Evolutionary conservation across 129 eudicot species (phyloP).

Genomic region (Arctium minus): DNA sequence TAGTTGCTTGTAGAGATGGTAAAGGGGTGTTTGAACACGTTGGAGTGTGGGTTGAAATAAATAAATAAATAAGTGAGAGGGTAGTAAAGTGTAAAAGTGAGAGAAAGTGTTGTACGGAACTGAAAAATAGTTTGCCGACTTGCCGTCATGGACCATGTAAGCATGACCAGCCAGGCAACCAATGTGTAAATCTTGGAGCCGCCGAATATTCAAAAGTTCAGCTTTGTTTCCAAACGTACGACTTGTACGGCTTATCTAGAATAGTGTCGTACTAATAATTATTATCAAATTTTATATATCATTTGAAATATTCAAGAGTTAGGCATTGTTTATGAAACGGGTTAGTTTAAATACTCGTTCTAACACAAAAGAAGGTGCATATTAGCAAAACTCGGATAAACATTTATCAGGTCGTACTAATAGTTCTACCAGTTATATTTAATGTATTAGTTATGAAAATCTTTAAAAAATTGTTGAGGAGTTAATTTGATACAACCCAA

Average conservation of each 20-base stretch:
- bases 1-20: conserved; percentile 34
- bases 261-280: not conserved
- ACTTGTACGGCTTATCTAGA: conserved; percentile 40
- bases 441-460: too few relatives aligned
- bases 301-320: too few relatives aligned
- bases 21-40: conserved; percentile 21
- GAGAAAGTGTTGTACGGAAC: conserved; percentile 8
- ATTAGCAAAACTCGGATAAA: too few relatives aligned
- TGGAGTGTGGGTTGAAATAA: not conserved
- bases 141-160: conserved; percentile 42
- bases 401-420: too few relatives aligned
- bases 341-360: too few relatives aligned
- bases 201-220: conserved; percentile 11
- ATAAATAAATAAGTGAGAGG: conserved; percentile 5
- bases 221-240: conserved; percentile 2
- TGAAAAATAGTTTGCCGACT: conserved; percentile 23
- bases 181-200: not conserved
- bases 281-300: not conserved
- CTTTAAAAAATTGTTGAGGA: not conserved
- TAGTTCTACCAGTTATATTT: too few relatives aligned
- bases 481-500: not conserved
- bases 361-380: too few relatives aligned
- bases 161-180: conserved; percentile 15
- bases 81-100: conserved; percentile 22
- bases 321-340: too few relatives aligned